A percentile compares a stretch with the other conserved stretches of the same genome.
Evolutionary conservation across 176 grass and related monocot species (phyloP).

Genomic region (Eragrostis nindensis): DNA sequence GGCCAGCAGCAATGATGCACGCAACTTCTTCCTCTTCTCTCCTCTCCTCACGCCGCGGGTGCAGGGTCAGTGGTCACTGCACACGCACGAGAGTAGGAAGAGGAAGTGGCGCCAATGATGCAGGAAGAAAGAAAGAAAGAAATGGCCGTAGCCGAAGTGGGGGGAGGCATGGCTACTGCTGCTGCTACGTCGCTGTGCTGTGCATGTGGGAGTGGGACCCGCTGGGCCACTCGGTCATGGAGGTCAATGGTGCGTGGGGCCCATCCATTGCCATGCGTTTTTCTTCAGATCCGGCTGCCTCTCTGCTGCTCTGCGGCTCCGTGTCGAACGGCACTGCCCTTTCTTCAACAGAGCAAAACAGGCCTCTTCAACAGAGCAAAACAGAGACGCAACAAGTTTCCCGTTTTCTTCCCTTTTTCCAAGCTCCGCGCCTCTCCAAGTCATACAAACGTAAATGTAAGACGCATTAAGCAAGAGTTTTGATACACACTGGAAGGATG

Average conservation of each 20-base stretch:
- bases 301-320: no score
- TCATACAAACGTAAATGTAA: background rate
- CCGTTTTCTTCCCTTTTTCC: background rate
- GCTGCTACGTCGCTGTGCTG: background rate
- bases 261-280: no score
- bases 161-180: background rate
- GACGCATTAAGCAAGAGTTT: background rate
- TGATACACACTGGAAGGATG: background rate
- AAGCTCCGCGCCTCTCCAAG: background rate
- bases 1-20: no score
- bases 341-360: background rate
- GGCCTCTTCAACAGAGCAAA: background rate
- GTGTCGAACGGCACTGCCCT: no score
- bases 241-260: no score
- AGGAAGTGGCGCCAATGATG: conserved; percentile 18
- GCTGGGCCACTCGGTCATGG: background rate
- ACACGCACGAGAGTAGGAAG: background rate
- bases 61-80: background rate
- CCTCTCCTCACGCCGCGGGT: background rate
- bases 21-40: background rate
- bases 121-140: background rate
- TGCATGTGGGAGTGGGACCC: background rate
- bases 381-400: background rate
- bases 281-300: background rate
- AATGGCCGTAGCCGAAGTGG: background rate